Percentiles rank a stretch among this genome's conserved stretches.
Conservation (phyloP, 2,329 filamentous ascomycete species). For the Scedosporium dehoogii region DNA sequence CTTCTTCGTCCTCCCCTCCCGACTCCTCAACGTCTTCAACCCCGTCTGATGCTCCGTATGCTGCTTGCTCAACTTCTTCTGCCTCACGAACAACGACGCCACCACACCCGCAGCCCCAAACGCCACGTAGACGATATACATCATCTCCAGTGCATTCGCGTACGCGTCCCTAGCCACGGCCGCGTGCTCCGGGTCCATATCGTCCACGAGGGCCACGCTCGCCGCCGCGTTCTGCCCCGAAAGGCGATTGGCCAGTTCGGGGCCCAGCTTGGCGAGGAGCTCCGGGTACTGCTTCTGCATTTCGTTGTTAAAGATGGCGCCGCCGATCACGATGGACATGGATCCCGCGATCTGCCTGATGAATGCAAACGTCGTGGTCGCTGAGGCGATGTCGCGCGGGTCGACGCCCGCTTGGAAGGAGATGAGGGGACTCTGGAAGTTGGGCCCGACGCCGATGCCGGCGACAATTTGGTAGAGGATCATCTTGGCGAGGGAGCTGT, state of each 20-base stretch:
- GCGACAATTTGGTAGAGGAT: slow-evolving; percentile 53
- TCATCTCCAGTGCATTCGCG: slow-evolving; percentile 38
- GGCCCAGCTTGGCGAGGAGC: slow-evolving; percentile 40
- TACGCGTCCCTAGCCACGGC: slow-evolving; percentile 34
- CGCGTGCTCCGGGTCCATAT: slow-evolving; percentile 35
- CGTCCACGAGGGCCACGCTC: slow-evolving; percentile 46
- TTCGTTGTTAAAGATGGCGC: slow-evolving; percentile 70
- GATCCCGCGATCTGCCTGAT: slow-evolving; percentile 59
- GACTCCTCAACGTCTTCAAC: slow-evolving; percentile 27
- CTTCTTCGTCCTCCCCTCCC: background rate
- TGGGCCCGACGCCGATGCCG: slow-evolving; percentile 55
- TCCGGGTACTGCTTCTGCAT: slow-evolving; percentile 47
- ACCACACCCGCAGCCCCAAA: slow-evolving; percentile 37
- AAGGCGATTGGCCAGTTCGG: slow-evolving; percentile 38
- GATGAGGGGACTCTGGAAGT: slow-evolving; percentile 60
- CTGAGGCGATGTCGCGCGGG: slow-evolving; percentile 55
- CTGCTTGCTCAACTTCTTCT: slow-evolving; percentile 41
- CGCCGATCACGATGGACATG: slow-evolving; percentile 61
- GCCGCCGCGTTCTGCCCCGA: slow-evolving; percentile 51
- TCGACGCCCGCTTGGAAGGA: slow-evolving; percentile 55
- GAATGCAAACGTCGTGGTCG: slow-evolving; percentile 58
- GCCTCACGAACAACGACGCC: slow-evolving; percentile 35
- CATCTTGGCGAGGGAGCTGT: slow-evolving; percentile 43
- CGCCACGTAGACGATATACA: slow-evolving; percentile 48
- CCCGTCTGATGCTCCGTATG: slow-evolving; percentile 52